phyloP scores from a whole-genome alignment of 352 stramenopile species.

The Globisporangium nodosum region DNA sequence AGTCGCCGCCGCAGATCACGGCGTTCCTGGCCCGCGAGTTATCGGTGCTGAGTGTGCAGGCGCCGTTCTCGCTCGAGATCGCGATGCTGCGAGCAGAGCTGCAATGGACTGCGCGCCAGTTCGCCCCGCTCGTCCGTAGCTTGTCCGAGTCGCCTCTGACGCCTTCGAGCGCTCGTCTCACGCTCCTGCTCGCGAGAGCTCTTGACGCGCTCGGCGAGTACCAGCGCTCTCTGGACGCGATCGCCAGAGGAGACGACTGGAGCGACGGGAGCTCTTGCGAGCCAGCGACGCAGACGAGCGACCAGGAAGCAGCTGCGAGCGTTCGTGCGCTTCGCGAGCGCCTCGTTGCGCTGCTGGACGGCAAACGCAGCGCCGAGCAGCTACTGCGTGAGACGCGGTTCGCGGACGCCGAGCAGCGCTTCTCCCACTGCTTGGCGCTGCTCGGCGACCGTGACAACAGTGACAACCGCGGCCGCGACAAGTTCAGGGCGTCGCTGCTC shows the following conservation, averaged over 20 bases:
- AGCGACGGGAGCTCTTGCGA: background rate
- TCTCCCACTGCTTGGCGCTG: constrained; percentile 19
- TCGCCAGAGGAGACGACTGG: background rate
- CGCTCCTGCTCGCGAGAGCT: constrained; percentile 18
- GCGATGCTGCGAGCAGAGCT: constrained; percentile 11
- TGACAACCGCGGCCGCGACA: constrained; percentile 7
- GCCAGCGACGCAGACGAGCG: background rate
- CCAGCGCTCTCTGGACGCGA: constrained; percentile 15
- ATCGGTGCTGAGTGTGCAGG: constrained; percentile 12
- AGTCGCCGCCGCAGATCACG: constrained; percentile 17
- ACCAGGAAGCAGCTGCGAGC: background rate
- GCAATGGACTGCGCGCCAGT: constrained; percentile 18
- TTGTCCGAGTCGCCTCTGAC: constrained; percentile 16
- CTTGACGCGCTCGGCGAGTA: constrained; percentile 18
- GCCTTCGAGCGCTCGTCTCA: constrained; percentile 13
- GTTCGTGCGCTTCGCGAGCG: constrained; percentile 5
- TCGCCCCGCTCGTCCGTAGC: constrained; percentile 12
- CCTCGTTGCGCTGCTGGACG: constrained; percentile 11
- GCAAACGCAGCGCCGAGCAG: constrained; percentile 19
- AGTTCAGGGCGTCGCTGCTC: constrained; percentile 16
- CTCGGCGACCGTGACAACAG: background rate
- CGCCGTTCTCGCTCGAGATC: constrained; percentile 21
- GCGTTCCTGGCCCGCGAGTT: constrained; percentile 18
- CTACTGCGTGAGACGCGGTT: constrained; percentile 8
- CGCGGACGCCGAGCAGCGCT: constrained; percentile 15